A percentile compares a stretch with the other conserved stretches of the same genome.
Conservation (phyloP, 768 basidiomycete genomes). For the Kwoniella botswanensis region DNA sequence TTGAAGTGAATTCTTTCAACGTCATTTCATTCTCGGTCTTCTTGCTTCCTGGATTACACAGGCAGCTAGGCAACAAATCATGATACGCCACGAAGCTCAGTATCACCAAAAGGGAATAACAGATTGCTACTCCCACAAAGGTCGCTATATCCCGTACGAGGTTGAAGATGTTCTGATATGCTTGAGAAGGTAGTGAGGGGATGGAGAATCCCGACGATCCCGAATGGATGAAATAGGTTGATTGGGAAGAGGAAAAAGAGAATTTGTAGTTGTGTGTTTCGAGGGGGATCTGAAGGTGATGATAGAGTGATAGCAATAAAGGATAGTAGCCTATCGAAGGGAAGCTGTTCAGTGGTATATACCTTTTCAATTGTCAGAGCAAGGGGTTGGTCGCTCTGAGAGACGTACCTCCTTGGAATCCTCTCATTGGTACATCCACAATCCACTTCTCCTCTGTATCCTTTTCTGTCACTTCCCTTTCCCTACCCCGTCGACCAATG, state of each 20-base stretch:
- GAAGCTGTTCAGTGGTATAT: not conserved
- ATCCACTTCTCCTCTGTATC: constrained; percentile 49
- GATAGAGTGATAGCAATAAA: constrained; percentile 71
- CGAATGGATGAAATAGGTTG: constrained; percentile 69
- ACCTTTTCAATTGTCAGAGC: not conserved
- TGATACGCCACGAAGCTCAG: constrained; percentile 50
- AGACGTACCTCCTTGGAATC: constrained; percentile 73
- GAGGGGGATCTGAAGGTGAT: constrained; percentile 67
- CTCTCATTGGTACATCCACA: constrained; percentile 82
- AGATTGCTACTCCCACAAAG: constrained; percentile 61
- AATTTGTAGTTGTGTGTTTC: constrained; percentile 69
- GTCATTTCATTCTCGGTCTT: constrained; percentile 53
- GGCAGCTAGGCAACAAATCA: constrained; percentile 56
- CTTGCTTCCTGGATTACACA: constrained; percentile 29
- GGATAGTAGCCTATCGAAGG: constrained; percentile 70
- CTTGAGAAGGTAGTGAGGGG: constrained; percentile 60
- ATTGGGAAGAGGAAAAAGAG: constrained; percentile 64
- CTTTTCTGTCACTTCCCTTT: constrained; percentile 22
- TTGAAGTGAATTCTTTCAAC: constrained; percentile 58
- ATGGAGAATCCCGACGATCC: constrained; percentile 65
- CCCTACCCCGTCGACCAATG: constrained; percentile 1
- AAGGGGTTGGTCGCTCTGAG: not conserved
- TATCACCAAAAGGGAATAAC: constrained; percentile 58
- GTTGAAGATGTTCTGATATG: constrained; percentile 19
- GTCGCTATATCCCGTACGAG: constrained; percentile 11